phyloP scores from a whole-genome alignment of 2,329 filamentous ascomycete species.

The Fusarium praegraminearum region DNA sequence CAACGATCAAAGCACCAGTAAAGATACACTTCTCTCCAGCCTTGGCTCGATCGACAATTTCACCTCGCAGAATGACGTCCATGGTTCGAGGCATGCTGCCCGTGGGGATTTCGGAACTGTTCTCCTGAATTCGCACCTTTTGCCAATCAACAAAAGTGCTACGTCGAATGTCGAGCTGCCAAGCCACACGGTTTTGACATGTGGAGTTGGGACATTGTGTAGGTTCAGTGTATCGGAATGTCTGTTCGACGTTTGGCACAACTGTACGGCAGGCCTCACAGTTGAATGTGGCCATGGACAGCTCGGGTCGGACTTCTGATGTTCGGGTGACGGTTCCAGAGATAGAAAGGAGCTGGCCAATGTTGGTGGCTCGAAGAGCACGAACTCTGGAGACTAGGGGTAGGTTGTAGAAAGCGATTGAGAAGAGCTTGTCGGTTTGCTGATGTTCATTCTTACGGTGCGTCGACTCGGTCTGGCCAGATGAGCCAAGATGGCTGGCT shows the following conservation, averaged over 20 bases:
- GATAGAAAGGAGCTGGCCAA: slow-evolving; percentile 93
- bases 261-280: slow-evolving; percentile 89
- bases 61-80: slow-evolving; percentile 94
- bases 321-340: slow-evolving; percentile 97
- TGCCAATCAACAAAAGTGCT: slow-evolving; percentile 99
- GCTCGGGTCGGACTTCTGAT: slow-evolving; percentile 93
- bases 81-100: slow-evolving; percentile 99
- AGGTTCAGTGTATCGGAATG: slow-evolving; percentile 96
- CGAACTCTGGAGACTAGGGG: slow-evolving; percentile 88
- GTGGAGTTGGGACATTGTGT: slow-evolving; percentile 91
- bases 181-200: slow-evolving; percentile 91
- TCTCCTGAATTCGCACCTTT: slow-evolving; percentile 97
- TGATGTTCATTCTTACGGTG: slow-evolving; percentile 90
- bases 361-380: slow-evolving; percentile 86
- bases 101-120: slow-evolving; percentile 97
- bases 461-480: slow-evolving; percentile 73
- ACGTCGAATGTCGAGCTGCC: slow-evolving; percentile 95
- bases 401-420: slow-evolving; percentile 92
- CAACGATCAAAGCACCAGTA: slow-evolving; percentile 94
- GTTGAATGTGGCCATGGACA: slow-evolving; percentile 91
- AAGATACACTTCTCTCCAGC: slow-evolving; percentile 99
- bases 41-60: slow-evolving; percentile 97
- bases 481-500: slow-evolving; percentile 70
- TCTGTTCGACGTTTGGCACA: slow-evolving; percentile 93
- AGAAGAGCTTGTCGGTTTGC: slow-evolving; percentile 96